These are phyloP conservation scores for Balansia obtecta DNA, from an alignment of 2,329 filamentous ascomycete genomes.

Conservation along the genomic window DNA sequence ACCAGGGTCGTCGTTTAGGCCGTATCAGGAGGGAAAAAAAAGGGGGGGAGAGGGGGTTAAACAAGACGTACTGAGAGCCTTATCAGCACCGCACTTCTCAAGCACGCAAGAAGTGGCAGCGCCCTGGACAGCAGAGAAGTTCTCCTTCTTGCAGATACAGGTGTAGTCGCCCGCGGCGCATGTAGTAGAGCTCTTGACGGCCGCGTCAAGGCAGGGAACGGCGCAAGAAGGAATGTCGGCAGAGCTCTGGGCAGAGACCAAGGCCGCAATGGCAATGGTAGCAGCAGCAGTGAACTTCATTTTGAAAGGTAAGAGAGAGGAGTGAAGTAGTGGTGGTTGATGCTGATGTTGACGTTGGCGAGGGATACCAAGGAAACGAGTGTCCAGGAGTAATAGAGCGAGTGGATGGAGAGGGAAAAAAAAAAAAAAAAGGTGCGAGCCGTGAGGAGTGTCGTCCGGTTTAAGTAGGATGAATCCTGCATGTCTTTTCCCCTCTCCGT, in stretches of 20 bases:
- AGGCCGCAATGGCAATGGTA: conserved; percentile 21
- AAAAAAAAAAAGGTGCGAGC: conserved; percentile 1
- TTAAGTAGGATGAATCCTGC: conserved; percentile 16
- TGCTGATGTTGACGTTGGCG: neutral
- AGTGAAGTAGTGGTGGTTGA: conserved; percentile 4
- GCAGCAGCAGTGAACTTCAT: conserved; percentile 26
- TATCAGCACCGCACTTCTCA: conserved; percentile 21
- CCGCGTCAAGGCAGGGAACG: conserved; percentile 21
- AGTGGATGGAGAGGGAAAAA: conserved; percentile 15
- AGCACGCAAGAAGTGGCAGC: conserved; percentile 24
- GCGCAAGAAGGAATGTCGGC: conserved; percentile 26
- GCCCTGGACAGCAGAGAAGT: conserved; percentile 19
- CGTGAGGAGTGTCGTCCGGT: conserved; percentile 12
- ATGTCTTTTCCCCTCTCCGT: neutral
- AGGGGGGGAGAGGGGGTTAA: neutral
- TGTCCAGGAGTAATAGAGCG: conserved; percentile 15
- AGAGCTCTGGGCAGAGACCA: conserved; percentile 22
- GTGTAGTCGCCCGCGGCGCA: conserved; percentile 21
- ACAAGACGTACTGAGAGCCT: conserved; percentile 24
- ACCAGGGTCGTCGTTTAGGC: neutral
- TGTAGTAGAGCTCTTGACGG: conserved; percentile 17
- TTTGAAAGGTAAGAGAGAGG: conserved; percentile 12
- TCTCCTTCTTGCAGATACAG: conserved; percentile 20
- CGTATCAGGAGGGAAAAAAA: too few relatives aligned
- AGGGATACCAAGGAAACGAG: conserved; percentile 13